Evolutionary conservation across 805 yeast genomes (phyloP).

Genomic region (Lachancea nothofagi): DNA sequence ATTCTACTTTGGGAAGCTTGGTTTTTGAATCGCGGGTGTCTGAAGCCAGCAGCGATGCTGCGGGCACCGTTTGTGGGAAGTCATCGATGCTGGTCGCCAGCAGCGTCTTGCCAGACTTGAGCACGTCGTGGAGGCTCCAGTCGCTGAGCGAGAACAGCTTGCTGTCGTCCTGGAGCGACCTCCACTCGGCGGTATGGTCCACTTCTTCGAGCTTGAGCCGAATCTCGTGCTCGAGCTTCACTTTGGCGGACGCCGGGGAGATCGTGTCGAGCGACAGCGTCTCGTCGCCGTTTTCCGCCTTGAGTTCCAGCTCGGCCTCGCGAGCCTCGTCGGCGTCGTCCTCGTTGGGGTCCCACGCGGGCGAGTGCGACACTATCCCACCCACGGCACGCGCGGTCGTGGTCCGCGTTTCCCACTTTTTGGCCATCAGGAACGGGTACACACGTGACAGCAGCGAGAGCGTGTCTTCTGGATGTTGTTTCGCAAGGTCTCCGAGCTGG

Average conservation of each 20-base stretch:
- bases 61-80: constrained; percentile 1
- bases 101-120: constrained; percentile 26
- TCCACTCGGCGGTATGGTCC: constrained; percentile 19
- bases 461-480: constrained; percentile 90
- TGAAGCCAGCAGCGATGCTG: constrained; percentile 1
- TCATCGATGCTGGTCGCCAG: constrained; percentile 23
- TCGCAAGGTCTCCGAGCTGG: constrained; percentile 89
- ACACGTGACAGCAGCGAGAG: constrained; percentile 79
- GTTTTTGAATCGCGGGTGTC: not conserved
- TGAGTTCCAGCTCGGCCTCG: constrained; percentile 10
- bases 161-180: constrained; percentile 22
- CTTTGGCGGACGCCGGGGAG: constrained; percentile 26
- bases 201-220: constrained; percentile 29
- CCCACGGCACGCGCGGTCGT: constrained; percentile 95
- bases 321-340: constrained; percentile 33
- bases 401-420: constrained; percentile 93
- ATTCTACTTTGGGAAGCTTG: constrained; percentile 4
- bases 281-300: not conserved
- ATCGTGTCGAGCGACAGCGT: constrained; percentile 9
- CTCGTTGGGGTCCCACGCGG: constrained; percentile 77
- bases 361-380: constrained; percentile 76
- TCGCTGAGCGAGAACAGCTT: constrained; percentile 19
- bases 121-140: constrained; percentile 28
- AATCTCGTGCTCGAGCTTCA: constrained; percentile 31
- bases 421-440: constrained; percentile 76